Conservation (phyloP, 2,329 filamentous ascomycete genomes). For the Neophaeococcomyces aloes region DNA sequence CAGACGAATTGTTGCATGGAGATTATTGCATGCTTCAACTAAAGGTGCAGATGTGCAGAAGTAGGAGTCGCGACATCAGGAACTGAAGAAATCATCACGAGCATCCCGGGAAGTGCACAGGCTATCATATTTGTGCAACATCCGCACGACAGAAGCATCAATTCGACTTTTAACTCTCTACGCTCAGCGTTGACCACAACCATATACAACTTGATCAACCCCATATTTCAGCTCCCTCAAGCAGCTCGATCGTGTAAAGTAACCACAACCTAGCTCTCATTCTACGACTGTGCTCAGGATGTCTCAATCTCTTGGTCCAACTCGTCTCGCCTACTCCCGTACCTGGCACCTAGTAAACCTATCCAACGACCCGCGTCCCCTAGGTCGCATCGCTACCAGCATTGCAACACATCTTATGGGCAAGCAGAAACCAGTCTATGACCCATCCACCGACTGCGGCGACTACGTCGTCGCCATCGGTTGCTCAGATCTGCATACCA, state of each 20-base stretch:
- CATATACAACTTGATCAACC: neutral
- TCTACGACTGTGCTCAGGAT: neutral
- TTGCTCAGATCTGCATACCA: conserved; percentile 76
- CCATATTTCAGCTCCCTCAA: neutral
- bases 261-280: neutral
- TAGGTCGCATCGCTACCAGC: conserved; percentile 37
- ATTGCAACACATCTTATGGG: conserved; percentile 54
- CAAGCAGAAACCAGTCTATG: conserved; percentile 97
- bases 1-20: too few species aligned
- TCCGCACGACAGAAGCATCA: neutral
- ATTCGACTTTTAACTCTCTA: neutral
- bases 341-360: conserved; percentile 88
- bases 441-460: conserved; percentile 95
- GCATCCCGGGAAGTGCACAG: too few species aligned
- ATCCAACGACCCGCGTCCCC: conserved; percentile 41
- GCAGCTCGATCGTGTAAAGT: neutral
- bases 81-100: too few species aligned
- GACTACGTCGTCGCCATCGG: conserved; percentile 95
- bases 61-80: too few species aligned
- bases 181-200: neutral
- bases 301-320: conserved; percentile 44
- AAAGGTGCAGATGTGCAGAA: too few species aligned
- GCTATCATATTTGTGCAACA: neutral
- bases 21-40: too few species aligned
- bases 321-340: conserved; percentile 88